Base-by-base conservation (phyloP, 108 stramenopile species). In the Cyclotella choctawhatcheeana region DNA sequence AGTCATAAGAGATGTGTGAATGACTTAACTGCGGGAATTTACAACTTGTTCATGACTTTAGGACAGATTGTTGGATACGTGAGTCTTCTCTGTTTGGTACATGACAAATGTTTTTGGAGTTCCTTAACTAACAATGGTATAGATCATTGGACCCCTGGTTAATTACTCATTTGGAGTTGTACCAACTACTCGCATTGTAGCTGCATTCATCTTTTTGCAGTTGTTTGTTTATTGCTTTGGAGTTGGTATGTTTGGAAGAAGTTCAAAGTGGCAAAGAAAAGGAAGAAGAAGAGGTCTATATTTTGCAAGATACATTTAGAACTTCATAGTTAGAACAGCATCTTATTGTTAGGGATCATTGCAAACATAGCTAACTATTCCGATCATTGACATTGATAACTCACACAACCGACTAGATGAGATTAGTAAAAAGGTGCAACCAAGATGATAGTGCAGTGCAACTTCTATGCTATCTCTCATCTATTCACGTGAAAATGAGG, bases 1-100 rank as follows among this genome's bases (percentile, higher is more conserved):
- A 27, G 40, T 54, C 14, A 22, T 2, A 48, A 64, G 26, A 52
- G 55, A 34, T 44, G 40, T 27, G 51, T 73, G 16, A 81, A 81
- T 64, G 73, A 81, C 64, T 16, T 81, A 2, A 74, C 73, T 3
- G 79, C 79, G 8, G 71, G 71, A 34, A 69, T 81, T 16, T 81
- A 73, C 68, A 81, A 81, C 32, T 58, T 58, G n/a, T 81, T 73
- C 47, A 73, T 81, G 43, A 64, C 51, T 21, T 32, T 74, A n/a
- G 79, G 79, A 0, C 67, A 81, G 44, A 65, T 74, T 53, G 61
- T 69, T 20, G 79, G 79, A 32, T 81, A 81, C n/a, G n/a, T n/a
- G n/a, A n/a, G n/a, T n/a, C n/a, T n/a, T n/a, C n/a, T n/a, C n/a
- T n/a, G n/a, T n/a, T n/a, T n/a, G n/a, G n/a, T n/a, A n/a, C n/a